Evolutionary conservation across 129 eudicot genomes (phyloP).

Genomic region (Glebionis coronaria): DNA sequence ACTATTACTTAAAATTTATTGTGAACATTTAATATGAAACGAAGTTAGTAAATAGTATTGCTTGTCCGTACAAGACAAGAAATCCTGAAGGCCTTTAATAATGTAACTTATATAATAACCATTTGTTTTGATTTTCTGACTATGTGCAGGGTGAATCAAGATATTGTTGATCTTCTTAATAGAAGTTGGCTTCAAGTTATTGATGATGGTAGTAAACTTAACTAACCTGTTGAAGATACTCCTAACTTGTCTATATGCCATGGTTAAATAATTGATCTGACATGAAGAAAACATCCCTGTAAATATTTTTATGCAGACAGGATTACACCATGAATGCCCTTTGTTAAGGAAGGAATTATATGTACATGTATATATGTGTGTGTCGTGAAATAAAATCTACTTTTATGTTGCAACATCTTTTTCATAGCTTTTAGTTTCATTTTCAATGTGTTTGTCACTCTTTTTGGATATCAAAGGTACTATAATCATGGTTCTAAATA

Average conservation of each 20-base stretch:
- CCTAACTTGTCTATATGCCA: conserved; percentile 2
- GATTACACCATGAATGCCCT: neutral
- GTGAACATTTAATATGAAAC: no score
- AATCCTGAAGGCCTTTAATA: no score
- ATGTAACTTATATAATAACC: neutral
- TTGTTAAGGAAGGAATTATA: neutral
- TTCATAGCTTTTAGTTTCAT: conserved; percentile 1
- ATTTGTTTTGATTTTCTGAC: neutral
- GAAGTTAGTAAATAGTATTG: no score
- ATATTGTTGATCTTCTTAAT: conserved; percentile 30
- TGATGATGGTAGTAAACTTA: conserved; percentile 30
- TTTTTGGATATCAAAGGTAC: no score
- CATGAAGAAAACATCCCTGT: conserved; percentile 21
- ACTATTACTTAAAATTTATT: no score
- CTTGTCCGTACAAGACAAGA: no score
- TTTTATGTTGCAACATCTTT: neutral
- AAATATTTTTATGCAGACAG: conserved; percentile 14
- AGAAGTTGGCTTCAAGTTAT: conserved; percentile 37
- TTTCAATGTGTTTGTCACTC: neutral
- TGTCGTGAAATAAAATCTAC: conserved; percentile 15
- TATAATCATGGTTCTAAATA: no score
- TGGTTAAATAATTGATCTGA: conserved; percentile 25
- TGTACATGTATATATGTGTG: neutral
- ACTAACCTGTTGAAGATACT: conserved; percentile 17
- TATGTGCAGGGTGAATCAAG: conserved; percentile 26